Evolutionary conservation across 805 yeast genomes (phyloP).

Genomic region (Lachancea fermentati): DNA sequence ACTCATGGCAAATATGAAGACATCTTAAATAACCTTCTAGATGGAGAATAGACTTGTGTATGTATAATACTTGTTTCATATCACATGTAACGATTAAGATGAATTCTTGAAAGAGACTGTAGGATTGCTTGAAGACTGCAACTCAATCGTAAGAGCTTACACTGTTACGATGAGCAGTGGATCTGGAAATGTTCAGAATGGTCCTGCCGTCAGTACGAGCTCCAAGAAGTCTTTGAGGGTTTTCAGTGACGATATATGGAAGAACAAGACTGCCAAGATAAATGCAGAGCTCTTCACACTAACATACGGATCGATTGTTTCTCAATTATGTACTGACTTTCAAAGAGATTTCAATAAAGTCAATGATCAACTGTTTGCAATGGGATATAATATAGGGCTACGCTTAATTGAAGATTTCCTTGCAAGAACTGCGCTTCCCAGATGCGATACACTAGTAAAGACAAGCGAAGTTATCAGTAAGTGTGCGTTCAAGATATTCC

Average conservation of each 20-base stretch:
- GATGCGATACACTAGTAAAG: constrained; percentile 75
- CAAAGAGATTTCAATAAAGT: constrained; percentile 71
- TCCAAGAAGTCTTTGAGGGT: constrained; percentile 26
- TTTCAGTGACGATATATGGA: constrained; percentile 89
- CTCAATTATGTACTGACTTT: constrained; percentile 83
- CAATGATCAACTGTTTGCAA: constrained; percentile 75
- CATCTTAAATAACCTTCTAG: constrained; percentile 49
- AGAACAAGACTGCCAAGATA: constrained; percentile 77
- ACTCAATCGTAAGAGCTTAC: no score
- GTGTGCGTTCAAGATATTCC: constrained; percentile 84
- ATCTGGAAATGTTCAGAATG: neutral
- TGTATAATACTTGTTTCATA: no score
- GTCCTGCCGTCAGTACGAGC: neutral
- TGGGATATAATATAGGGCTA: constrained; percentile 95
- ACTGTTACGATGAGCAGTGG: constrained; percentile 7
- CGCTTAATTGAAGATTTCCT: constrained; percentile 88
- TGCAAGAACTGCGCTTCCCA: constrained; percentile 77
- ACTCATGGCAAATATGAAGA: constrained; percentile 71
- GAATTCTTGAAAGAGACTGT: no score
- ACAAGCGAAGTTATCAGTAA: constrained; percentile 84
- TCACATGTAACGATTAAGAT: neutral
- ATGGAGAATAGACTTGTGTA: constrained; percentile 5
- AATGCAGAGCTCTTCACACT: constrained; percentile 91
- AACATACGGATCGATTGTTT: constrained; percentile 90
- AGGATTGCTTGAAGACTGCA: no score